A percentile compares a stretch with the other conserved stretches of the same genome.
These are phyloP conservation scores for Pholiota molesta DNA, from an alignment of 768 basidiomycete species.

Conservation along the genomic window DNA sequence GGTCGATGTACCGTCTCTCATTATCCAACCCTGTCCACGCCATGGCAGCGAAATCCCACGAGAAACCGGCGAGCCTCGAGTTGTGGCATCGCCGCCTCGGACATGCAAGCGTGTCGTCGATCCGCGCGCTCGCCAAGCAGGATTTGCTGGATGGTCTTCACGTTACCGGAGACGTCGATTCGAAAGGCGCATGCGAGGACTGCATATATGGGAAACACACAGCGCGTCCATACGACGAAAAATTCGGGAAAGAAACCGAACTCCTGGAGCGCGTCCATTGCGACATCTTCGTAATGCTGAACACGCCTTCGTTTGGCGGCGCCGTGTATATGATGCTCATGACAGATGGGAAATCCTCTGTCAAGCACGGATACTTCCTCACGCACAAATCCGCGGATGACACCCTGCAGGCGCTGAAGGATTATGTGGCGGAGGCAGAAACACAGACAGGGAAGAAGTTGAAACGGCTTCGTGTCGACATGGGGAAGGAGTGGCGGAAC, in stretches of 20 bases:
- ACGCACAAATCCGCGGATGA: constrained; percentile 23
- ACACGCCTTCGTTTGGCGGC: constrained; percentile 17
- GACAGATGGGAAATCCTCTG: constrained; percentile 22
- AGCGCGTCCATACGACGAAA: constrained; percentile 24
- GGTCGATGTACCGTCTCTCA: constrained; percentile 22
- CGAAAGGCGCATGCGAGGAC: constrained; percentile 23
- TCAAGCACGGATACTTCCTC: constrained; percentile 22
- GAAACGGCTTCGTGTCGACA: not conserved
- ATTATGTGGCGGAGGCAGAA: constrained; percentile 8
- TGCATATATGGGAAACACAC: constrained; percentile 29
- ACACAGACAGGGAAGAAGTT: not conserved
- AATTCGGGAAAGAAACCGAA: constrained; percentile 14
- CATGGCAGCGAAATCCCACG: constrained; percentile 16
- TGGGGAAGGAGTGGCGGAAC: not conserved
- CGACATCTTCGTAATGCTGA: constrained; percentile 29
- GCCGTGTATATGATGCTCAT: constrained; percentile 27
- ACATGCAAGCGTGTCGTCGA: constrained; percentile 13
- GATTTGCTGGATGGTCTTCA: constrained; percentile 9
- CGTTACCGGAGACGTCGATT: constrained; percentile 23
- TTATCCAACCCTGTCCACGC: constrained; percentile 2
- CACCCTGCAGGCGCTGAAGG: constrained; percentile 8
- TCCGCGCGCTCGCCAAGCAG: constrained; percentile 8
- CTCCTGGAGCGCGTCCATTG: constrained; percentile 23
- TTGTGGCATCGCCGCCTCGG: constrained; percentile 31
- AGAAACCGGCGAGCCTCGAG: constrained; percentile 20